phyloP scores from a whole-genome alignment of 352 stramenopile species.

The Phytophthora multivora region DNA sequence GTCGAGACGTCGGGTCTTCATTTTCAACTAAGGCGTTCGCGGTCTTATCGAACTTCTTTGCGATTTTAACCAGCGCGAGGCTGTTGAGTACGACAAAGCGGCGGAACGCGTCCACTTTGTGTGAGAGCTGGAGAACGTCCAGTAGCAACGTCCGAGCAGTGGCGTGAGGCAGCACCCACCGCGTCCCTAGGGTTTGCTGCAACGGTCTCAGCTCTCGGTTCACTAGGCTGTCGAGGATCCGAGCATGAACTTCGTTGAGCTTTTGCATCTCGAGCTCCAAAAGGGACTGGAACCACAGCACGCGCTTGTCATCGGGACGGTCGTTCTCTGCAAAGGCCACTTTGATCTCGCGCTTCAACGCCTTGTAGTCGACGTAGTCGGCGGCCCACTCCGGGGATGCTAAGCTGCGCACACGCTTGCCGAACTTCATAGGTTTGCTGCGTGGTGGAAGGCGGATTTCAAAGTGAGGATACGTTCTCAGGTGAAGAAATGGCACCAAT shows the following conservation, averaged over 20 bases:
- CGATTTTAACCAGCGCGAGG: conserved; percentile 80
- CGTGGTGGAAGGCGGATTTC: conserved; percentile 11
- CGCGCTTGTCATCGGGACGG: background rate
- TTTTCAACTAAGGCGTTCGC: conserved; percentile 17
- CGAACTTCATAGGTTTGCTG: conserved; percentile 71
- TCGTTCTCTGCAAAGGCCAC: conserved; percentile 19
- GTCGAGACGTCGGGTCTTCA: conserved; percentile 8
- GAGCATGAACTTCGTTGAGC: conserved; percentile 61
- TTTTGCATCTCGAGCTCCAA: conserved; percentile 59
- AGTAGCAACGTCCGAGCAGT: conserved; percentile 61
- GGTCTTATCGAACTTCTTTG: conserved; percentile 84
- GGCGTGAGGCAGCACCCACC: conserved; percentile 59
- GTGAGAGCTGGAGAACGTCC: conserved; percentile 63
- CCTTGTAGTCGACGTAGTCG: conserved; percentile 87
- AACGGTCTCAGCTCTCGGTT: conserved; percentile 43
- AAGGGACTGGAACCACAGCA: conserved; percentile 33
- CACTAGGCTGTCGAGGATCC: conserved; percentile 60
- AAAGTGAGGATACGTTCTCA: conserved; percentile 15
- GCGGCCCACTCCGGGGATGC: conserved; percentile 56
- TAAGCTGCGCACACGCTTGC: conserved; percentile 79
- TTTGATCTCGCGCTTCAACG: conserved; percentile 74
- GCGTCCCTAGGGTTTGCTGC: conserved; percentile 48
- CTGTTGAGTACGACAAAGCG: conserved; percentile 83
- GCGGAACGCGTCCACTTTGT: conserved; percentile 72
- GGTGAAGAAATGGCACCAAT: background rate